These are phyloP conservation scores for Nothophoma quercina DNA, from an alignment of 2,329 filamentous ascomycete genomes.

Conservation along the genomic window DNA sequence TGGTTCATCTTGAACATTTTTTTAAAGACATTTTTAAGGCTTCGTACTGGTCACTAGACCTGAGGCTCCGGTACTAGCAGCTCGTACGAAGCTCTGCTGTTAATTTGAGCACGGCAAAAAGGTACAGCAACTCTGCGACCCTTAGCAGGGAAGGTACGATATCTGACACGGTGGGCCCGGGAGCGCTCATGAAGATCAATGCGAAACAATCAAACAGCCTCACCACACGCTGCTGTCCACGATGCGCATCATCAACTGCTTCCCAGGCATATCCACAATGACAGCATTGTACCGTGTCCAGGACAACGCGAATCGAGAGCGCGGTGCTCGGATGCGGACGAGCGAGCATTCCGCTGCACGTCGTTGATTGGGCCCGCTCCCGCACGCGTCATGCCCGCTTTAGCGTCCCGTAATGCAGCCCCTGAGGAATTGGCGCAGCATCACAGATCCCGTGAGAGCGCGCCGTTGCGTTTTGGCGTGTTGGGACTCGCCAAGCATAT, in stretches of 20 bases:
- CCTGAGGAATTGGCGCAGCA: background rate
- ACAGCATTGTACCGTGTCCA: background rate
- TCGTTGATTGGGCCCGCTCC: slow-evolving; percentile 5
- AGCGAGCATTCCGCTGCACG: slow-evolving; percentile 28
- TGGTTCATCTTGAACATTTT: background rate
- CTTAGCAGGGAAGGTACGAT: background rate
- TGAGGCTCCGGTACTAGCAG: background rate
- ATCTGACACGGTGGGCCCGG: slow-evolving; percentile 12
- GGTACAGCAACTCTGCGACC: background rate
- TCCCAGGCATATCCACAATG: background rate
- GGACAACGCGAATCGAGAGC: background rate
- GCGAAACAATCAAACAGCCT: slow-evolving; percentile 20
- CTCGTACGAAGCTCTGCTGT: slow-evolving; percentile 17
- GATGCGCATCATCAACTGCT: background rate
- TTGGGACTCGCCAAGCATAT: slow-evolving; percentile 10
- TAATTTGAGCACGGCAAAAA: slow-evolving; percentile 8
- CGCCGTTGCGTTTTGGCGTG: slow-evolving; percentile 9
- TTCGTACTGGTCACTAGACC: slow-evolving; percentile 3
- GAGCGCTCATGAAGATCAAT: slow-evolving; percentile 15
- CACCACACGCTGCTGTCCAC: background rate
- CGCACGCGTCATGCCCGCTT: slow-evolving; percentile 12
- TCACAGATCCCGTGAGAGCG: slow-evolving; percentile 26
- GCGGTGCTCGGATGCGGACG: slow-evolving; percentile 25
- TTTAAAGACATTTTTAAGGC: slow-evolving; percentile 4
- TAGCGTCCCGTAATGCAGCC: slow-evolving; percentile 1